Evolutionary conservation across 2,329 filamentous ascomycete species (phyloP).

Genomic region (Nemania bipapillata): DNA sequence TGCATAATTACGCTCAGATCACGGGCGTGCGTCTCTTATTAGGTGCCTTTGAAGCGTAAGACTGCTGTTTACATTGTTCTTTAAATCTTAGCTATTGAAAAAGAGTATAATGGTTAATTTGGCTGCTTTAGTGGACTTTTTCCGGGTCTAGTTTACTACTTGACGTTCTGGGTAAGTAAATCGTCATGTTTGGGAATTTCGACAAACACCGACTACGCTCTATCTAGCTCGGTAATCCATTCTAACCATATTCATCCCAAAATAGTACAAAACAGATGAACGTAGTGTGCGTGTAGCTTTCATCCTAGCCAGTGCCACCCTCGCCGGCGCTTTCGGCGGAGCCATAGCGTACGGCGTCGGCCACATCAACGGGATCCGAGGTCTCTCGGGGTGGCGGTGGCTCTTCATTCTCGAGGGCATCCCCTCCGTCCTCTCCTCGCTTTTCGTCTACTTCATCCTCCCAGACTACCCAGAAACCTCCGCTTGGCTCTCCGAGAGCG

Average conservation of each 20-base stretch:
- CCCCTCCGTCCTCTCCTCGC: slow-evolving; percentile 63
- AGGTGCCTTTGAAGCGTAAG: slow-evolving; percentile 71
- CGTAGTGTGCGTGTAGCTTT: slow-evolving; percentile 77
- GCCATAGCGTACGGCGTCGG: slow-evolving; percentile 78
- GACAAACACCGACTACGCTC: neutral
- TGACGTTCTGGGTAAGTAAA: slow-evolving; percentile 70
- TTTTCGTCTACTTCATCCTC: slow-evolving; percentile 68
- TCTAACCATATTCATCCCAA: neutral
- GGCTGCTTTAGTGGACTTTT: slow-evolving; percentile 65
- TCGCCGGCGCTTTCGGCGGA: slow-evolving; percentile 80
- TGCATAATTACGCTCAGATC: slow-evolving; percentile 70
- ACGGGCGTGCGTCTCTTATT: slow-evolving; percentile 74
- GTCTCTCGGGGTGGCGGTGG: slow-evolving; percentile 77
- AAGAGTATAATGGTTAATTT: slow-evolving; percentile 17
- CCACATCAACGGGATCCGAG: slow-evolving; percentile 72
- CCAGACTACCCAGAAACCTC: slow-evolving; percentile 75
- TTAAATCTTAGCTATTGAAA: neutral
- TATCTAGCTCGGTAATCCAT: neutral
- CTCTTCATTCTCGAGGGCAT: slow-evolving; percentile 63
- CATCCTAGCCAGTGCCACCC: slow-evolving; percentile 74
- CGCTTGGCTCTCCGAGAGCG: slow-evolving; percentile 68
- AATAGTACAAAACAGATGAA: slow-evolving; percentile 72
- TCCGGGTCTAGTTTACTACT: slow-evolving; percentile 72
- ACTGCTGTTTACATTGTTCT: neutral
- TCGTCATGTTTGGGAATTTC: no score